Conservation (phyloP, 768 basidiomycete species). For the Candolleomyces eurysporus region DNA sequence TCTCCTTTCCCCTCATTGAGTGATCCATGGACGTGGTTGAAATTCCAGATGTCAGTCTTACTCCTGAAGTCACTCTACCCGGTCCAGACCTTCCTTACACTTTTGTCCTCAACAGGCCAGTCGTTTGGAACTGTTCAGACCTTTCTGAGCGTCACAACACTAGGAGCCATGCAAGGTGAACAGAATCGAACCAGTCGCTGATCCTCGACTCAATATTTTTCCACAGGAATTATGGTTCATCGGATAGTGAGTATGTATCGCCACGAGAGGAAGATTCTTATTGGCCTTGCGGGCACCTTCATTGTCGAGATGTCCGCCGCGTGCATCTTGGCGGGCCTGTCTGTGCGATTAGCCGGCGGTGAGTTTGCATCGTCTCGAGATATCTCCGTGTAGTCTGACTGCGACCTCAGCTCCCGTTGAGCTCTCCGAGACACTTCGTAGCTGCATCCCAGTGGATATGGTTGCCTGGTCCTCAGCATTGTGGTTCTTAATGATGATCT, state of each 20-base stretch:
- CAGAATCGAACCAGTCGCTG: background rate
- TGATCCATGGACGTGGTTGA: background rate
- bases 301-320: background rate
- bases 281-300: background rate
- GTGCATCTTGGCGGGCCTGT: background rate
- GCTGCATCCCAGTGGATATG: background rate
- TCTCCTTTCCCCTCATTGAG: background rate
- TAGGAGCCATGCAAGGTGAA: conserved; percentile 7
- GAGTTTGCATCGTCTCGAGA: background rate
- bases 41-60: background rate
- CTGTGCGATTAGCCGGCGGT: background rate
- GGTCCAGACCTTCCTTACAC: background rate
- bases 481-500: background rate
- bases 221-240: conserved; percentile 6
- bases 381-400: background rate
- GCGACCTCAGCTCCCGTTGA: background rate
- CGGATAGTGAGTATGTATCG: conserved; percentile 8
- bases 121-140: background rate
- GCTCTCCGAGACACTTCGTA: background rate
- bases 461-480: background rate
- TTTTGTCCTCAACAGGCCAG: background rate
- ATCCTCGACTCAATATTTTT: background rate
- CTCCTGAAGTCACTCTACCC: no score
- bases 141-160: background rate
- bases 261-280: background rate